These are phyloP conservation scores for Pezizomycotina sp. DNA, from an alignment of 2,329 filamentous ascomycete species.

Conservation along the genomic window DNA sequence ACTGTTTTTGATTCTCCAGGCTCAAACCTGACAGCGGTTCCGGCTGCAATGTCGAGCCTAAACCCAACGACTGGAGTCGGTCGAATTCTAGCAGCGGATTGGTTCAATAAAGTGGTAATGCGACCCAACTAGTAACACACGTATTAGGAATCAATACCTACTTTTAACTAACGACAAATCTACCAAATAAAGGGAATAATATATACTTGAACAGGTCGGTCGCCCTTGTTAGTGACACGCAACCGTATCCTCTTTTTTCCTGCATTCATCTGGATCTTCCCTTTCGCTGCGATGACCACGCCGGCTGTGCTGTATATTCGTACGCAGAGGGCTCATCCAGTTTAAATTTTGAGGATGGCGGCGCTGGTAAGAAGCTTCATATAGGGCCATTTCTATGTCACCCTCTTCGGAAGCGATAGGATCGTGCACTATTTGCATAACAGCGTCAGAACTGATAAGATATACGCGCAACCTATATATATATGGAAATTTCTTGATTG, in stretches of 20 bases:
- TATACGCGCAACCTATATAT: too few species aligned
- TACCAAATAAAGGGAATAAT: neutral
- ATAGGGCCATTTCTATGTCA: slow-evolving; percentile 69
- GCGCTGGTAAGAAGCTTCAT: slow-evolving; percentile 77
- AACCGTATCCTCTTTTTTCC: slow-evolving; percentile 57
- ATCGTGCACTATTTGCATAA: too few species aligned
- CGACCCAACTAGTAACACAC: slow-evolving; percentile 55
- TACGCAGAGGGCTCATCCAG: slow-evolving; percentile 49
- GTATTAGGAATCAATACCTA: neutral
- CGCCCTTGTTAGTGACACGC: slow-evolving; percentile 68
- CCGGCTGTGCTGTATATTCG: slow-evolving; percentile 56
- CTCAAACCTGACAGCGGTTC: slow-evolving; percentile 85
- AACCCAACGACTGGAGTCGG: slow-evolving; percentile 67
- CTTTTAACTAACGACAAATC: slow-evolving; percentile 9
- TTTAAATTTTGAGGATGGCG: slow-evolving; percentile 50
- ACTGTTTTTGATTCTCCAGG: slow-evolving; percentile 86
- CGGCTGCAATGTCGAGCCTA: slow-evolving; percentile 74
- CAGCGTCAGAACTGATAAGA: too few species aligned
- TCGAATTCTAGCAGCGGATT: slow-evolving; percentile 85
- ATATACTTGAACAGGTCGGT: slow-evolving; percentile 69
- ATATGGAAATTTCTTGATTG: too few species aligned
- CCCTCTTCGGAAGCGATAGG: slow-evolving; percentile 76
- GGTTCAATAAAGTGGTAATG: slow-evolving; percentile 96
- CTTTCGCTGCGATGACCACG: slow-evolving; percentile 54
- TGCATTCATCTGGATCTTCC: slow-evolving; percentile 52